A percentile compares a stretch with the other conserved stretches of the same genome.
Conservation (phyloP, 225 moss, liverwort and hornwort genomes). For the Straminergon stramineum region DNA sequence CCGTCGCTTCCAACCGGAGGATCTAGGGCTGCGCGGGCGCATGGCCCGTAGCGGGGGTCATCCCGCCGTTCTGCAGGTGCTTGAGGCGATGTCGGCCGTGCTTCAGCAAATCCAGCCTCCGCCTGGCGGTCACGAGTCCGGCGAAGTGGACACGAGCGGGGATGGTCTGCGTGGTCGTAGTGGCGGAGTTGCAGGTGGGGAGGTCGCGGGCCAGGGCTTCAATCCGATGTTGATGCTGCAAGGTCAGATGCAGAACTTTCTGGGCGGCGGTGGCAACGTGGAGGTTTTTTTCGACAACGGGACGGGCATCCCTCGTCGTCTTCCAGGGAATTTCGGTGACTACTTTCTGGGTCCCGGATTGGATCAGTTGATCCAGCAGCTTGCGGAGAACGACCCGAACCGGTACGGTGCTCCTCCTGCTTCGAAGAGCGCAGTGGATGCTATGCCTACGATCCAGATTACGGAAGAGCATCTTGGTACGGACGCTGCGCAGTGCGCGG, state of each 20-base stretch:
- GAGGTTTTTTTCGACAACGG: constrained; percentile 96
- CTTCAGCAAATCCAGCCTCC: constrained; percentile 79
- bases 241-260: constrained; percentile 86
- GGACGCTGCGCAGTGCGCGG: constrained; percentile 94
- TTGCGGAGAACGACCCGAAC: constrained; percentile 93
- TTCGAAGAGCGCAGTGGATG: constrained; percentile 75
- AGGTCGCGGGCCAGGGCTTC: constrained; percentile 6
- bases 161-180: constrained; percentile 20
- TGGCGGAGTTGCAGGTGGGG: constrained; percentile 13
- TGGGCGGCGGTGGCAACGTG: constrained; percentile 80
- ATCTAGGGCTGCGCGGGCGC: constrained; percentile 4
- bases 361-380: constrained; percentile 97
- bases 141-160: constrained; percentile 3
- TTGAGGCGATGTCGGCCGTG: constrained; percentile 96
- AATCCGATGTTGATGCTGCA: constrained; percentile 88
- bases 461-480: constrained; percentile 75
- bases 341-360: constrained; percentile 93
- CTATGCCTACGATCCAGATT: constrained; percentile 90
- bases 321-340: constrained; percentile 92
- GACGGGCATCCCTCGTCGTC: constrained; percentile 62
- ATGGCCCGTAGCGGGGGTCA: neutral
- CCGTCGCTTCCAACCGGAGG: constrained; percentile 44
- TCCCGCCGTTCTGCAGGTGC: constrained; percentile 71
- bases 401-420: constrained; percentile 81
- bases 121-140: neutral